Conservation (phyloP, 352 stramenopile genomes). For the Globisporangium cederbergense region DNA sequence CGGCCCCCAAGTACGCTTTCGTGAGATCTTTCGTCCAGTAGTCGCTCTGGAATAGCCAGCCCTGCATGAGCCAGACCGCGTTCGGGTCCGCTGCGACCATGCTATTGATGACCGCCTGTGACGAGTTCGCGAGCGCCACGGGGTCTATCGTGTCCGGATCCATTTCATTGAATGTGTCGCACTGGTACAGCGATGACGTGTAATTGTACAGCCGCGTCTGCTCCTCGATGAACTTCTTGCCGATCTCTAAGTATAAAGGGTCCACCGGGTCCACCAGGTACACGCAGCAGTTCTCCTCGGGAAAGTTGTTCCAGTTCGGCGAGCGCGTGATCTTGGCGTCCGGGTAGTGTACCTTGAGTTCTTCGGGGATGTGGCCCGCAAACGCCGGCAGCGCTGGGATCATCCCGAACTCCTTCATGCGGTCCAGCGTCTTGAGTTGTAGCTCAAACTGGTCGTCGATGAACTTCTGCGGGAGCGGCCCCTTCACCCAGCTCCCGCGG, state of each 20-base stretch:
- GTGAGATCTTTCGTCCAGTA: conserved; percentile 72
- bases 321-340: conserved; percentile 77
- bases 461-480: conserved; percentile 76
- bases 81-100: conserved; percentile 67
- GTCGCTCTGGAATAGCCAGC: conserved; percentile 70
- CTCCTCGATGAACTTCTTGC: conserved; percentile 70
- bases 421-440: conserved; percentile 76
- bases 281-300: conserved; percentile 79
- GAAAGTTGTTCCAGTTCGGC: conserved; percentile 76
- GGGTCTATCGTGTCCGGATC: conserved; percentile 62
- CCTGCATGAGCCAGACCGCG: conserved; percentile 83
- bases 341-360: conserved; percentile 68
- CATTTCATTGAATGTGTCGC: conserved; percentile 85
- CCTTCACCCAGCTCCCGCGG: conserved; percentile 80
- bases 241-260: conserved; percentile 80
- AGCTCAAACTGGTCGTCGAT: conserved; percentile 81
- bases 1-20: conserved; percentile 45
- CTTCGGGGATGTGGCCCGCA: conserved; percentile 83
- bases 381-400: conserved; percentile 89
- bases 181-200: conserved; percentile 77
- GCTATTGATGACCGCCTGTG: conserved; percentile 66
- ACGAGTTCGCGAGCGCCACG: conserved; percentile 40
- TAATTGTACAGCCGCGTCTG: conserved; percentile 63
- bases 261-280: conserved; percentile 83
- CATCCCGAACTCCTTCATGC: conserved; percentile 88